Conservation (phyloP, 352 stramenopile species). For the Phytophthora sojae region DNA sequence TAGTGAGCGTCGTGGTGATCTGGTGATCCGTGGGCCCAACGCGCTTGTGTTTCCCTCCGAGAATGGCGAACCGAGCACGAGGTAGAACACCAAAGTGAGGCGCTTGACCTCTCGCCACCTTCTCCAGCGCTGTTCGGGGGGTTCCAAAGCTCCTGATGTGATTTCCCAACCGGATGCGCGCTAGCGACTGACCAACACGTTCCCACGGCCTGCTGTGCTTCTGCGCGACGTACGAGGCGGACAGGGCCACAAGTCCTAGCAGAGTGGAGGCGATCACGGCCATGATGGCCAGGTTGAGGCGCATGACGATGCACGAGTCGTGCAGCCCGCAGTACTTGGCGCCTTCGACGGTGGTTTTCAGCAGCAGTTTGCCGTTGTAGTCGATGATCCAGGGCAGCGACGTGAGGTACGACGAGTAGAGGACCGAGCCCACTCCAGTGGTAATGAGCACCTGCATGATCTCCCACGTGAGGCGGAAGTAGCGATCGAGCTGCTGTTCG, state of each 20-base stretch:
- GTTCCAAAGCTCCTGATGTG: neutral
- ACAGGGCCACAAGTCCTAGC: constrained; percentile 17
- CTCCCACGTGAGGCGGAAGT: constrained; percentile 22
- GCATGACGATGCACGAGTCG: constrained; percentile 40
- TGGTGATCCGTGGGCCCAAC: constrained; percentile 15
- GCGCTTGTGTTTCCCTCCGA: constrained; percentile 6
- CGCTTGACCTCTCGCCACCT: constrained; percentile 4
- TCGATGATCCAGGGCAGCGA: constrained; percentile 29
- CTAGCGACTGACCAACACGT: constrained; percentile 7
- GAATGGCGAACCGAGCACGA: constrained; percentile 24
- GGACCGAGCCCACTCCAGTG: constrained; percentile 5
- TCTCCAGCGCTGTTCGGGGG: constrained; percentile 15
- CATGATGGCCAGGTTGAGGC: constrained; percentile 28
- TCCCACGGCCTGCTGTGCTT: constrained; percentile 28
- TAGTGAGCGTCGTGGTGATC: constrained; percentile 25
- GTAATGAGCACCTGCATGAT: constrained; percentile 33
- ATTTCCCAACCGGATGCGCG: constrained; percentile 13
- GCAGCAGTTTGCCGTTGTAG: constrained; percentile 39
- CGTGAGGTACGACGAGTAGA: constrained; percentile 21
- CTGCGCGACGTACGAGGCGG: constrained; percentile 24
- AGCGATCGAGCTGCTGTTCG: constrained; percentile 10
- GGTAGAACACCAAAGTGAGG: constrained; percentile 11
- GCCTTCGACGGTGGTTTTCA: constrained; percentile 36
- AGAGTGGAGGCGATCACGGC: constrained; percentile 14
- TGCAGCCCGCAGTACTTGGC: constrained; percentile 32